Evolutionary conservation across 2,329 filamentous ascomycete species (phyloP).

Genomic region (Pyrenochaeta sp.): DNA sequence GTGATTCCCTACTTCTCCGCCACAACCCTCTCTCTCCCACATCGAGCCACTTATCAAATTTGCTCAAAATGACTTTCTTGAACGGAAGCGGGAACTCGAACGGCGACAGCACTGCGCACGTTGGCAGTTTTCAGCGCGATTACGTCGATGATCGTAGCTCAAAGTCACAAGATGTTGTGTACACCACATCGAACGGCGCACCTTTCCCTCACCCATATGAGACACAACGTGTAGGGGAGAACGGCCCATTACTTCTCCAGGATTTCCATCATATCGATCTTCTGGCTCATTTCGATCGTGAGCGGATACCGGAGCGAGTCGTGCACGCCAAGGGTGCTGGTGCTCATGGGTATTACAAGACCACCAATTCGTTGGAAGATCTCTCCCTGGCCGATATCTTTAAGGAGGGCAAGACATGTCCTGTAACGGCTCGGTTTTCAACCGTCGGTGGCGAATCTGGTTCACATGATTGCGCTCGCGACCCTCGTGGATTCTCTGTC

Average conservation of each 20-base stretch:
- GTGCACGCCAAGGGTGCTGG: constrained; percentile 60
- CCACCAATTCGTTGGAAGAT: constrained; percentile 56
- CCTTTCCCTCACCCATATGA: constrained; percentile 67
- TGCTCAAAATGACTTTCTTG: neutral
- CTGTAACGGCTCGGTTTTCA: constrained; percentile 72
- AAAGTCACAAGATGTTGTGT: constrained; percentile 55
- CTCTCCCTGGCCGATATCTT: constrained; percentile 57
- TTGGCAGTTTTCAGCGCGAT: constrained; percentile 49
- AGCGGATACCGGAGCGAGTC: constrained; percentile 60
- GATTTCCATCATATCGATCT: constrained; percentile 60
- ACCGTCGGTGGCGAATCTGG: constrained; percentile 78
- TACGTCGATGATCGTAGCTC: constrained; percentile 57
- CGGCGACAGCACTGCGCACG: no score
- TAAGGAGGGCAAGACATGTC: constrained; percentile 72
- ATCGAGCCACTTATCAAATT: neutral
- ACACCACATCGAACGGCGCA: constrained; percentile 64
- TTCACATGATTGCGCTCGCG: constrained; percentile 73
- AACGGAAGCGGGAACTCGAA: constrained; percentile 31
- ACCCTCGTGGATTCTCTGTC: constrained; percentile 75
- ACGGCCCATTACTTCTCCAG: constrained; percentile 65
- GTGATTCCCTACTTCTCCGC: no score
- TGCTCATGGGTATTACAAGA: constrained; percentile 58
- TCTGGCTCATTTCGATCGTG: constrained; percentile 59
- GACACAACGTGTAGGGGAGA: constrained; percentile 63
- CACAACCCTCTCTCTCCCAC: no score